Evolutionary conservation across 2,329 filamentous ascomycete species (phyloP).

Genomic region (Microcyclosporella mali): DNA sequence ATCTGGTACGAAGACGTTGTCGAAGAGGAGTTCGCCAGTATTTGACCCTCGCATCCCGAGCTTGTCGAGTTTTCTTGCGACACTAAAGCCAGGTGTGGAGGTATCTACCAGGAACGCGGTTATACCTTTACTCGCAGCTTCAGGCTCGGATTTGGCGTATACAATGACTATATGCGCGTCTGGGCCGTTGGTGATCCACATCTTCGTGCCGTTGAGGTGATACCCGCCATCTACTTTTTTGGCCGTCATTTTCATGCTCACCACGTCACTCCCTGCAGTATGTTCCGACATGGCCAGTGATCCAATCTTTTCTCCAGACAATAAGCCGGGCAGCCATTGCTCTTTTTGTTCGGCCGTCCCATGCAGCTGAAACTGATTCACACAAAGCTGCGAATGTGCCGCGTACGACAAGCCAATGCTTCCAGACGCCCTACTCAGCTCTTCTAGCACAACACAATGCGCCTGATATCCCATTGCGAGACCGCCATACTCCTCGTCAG

Average conservation of each 20-base stretch:
- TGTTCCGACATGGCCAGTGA: conserved; percentile 94
- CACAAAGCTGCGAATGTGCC: conserved; percentile 90
- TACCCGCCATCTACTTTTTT: conserved; percentile 78
- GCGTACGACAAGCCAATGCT: conserved; percentile 82
- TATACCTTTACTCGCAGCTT: conserved; percentile 78
- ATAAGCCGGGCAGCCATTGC: conserved; percentile 71
- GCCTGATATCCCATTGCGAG: conserved; percentile 92
- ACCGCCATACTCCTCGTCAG: conserved; percentile 85
- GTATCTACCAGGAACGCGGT: conserved; percentile 87
- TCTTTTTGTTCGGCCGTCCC: conserved; percentile 72
- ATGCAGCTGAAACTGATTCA: conserved; percentile 93
- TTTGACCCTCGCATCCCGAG: conserved; percentile 97
- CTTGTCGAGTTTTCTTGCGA: conserved; percentile 89
- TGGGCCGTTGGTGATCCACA: conserved; percentile 99
- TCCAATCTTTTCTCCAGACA: conserved; percentile 74
- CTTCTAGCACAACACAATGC: conserved; percentile 92
- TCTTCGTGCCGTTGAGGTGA: conserved; percentile 82
- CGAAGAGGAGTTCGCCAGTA: conserved; percentile 88
- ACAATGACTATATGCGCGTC: conserved; percentile 90
- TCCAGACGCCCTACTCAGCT: conserved; percentile 79
- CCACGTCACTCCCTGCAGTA: conserved; percentile 84
- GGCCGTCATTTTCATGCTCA: conserved; percentile 87
- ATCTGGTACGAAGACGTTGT: conserved; percentile 79
- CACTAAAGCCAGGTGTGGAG: conserved; percentile 68
- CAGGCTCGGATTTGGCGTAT: conserved; percentile 90